phyloP scores from a whole-genome alignment of 2,329 filamentous ascomycete species.

The Arthrinium puccinioides region DNA sequence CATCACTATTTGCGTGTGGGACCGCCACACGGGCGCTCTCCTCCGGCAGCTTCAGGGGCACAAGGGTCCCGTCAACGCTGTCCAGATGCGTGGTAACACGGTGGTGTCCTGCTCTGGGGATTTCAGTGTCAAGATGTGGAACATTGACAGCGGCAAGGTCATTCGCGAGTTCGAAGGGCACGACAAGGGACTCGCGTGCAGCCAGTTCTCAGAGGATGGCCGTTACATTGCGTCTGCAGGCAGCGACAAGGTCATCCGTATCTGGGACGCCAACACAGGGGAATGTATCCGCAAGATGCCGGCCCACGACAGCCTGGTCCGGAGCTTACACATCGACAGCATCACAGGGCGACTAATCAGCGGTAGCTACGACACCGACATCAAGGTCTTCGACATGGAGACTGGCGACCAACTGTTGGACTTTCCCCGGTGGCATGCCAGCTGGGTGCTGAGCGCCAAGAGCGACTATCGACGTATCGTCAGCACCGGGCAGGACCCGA shows the following conservation, averaged over 20 bases:
- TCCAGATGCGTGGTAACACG: conserved; percentile 87
- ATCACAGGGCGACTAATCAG: conserved; percentile 80
- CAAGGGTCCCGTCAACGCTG: conserved; percentile 87
- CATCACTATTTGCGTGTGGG: conserved; percentile 88
- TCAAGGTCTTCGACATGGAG: conserved; percentile 88
- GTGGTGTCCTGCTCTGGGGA: conserved; percentile 93
- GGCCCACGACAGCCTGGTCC: conserved; percentile 80
- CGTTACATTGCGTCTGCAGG: conserved; percentile 88
- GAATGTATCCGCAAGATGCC: conserved; percentile 73
- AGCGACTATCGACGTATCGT: conserved; percentile 93
- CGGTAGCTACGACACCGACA: conserved; percentile 89
- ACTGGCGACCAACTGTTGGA: conserved; percentile 72
- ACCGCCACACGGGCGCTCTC: conserved; percentile 68
- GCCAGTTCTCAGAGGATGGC: conserved; percentile 94
- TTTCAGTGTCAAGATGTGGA: conserved; percentile 91
- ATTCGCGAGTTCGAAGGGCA: conserved; percentile 87
- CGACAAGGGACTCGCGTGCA: conserved; percentile 89
- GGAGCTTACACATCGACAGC: conserved; percentile 84
- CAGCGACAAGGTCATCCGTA: conserved; percentile 91
- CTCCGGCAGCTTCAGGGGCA: conserved; percentile 79
- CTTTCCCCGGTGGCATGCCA: conserved; percentile 91
- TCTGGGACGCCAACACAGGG: conserved; percentile 90
- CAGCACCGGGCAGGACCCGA: conserved; percentile 87
- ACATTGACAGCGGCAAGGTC: conserved; percentile 78
- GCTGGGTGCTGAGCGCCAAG: conserved; percentile 95